Evolutionary conservation across 2,329 filamentous ascomycete genomes (phyloP), one percentile per base, ranked within the genome.

Genomic region (Metarhizium guizhouense): DNA sequence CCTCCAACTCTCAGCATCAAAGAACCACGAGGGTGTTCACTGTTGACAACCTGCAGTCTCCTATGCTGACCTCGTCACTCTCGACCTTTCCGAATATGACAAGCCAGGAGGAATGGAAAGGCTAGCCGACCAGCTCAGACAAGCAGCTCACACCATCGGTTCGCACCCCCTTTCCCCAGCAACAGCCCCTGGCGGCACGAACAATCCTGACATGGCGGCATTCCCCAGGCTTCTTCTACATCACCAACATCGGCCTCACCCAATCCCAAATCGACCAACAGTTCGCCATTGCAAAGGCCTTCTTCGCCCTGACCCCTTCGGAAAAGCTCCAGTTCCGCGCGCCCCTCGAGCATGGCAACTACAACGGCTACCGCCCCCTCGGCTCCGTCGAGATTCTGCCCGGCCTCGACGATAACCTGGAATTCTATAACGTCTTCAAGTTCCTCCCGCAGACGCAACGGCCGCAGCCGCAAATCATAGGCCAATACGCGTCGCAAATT

Each of bases 221-320:
- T 14, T 3, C 32, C 25, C 42, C 40, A 56, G 70, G 82, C 0
- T 82, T 85, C 70, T 86, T 85, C 69, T 84, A 85, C 58, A 77
- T 85, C 20, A 79, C 77, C 57, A 83, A 85, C 67, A 85, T 81
- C 58, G 82, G 81, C 36, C 72, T 86, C n/a, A 70, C 68, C 1
- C 80, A 85, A 64, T 80, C 83, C 50, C 72, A 83, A 63, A 75
- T 86, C 2, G 77, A 85, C 59, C 71, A 73, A 6, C 82, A 86
- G 59, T 86, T 85, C 58, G 80, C 82, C 13, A 74, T 86, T 2
- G 82, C 77, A 1, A 80, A 81, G 56, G 72, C 79, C 40, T 76
- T 86, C 58, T 85, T 84, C 62, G 65, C 76, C 4, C 70, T 85
- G 0, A 73, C 81, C 0, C 70, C 74, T 0, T 76, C 81, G 10